phyloP scores from a whole-genome alignment of 257 asterid genomes.

The Striga asiatica region DNA sequence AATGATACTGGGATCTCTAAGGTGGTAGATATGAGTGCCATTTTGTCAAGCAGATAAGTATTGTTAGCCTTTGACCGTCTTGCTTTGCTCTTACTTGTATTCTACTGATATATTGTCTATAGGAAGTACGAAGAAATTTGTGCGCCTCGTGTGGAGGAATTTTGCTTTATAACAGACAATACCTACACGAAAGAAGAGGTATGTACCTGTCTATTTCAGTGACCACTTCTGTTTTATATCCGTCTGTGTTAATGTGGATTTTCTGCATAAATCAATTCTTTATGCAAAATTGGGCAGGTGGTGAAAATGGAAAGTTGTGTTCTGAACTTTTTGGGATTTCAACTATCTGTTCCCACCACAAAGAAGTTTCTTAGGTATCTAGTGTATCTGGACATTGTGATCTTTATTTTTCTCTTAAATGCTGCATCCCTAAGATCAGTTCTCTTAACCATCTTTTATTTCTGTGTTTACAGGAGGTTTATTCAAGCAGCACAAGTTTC shows the following conservation, averaged over 20 bases:
- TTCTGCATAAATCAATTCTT: no score
- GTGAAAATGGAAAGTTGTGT: slow-evolving; percentile 69
- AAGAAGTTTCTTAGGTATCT: slow-evolving; percentile 91
- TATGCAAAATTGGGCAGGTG: no score
- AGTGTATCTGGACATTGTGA: neutral
- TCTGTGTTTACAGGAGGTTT: slow-evolving; percentile 60
- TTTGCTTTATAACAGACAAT: slow-evolving; percentile 88
- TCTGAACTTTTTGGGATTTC: slow-evolving; percentile 62
- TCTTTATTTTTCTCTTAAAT: neutral
- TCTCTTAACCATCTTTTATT: slow-evolving; percentile 12
- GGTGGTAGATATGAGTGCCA: no score
- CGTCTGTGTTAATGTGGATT: no score
- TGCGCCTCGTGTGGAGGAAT: slow-evolving; percentile 90
- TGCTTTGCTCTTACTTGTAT: slow-evolving; percentile 14
- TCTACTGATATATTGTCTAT: slow-evolving; percentile 18
- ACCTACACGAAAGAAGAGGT: slow-evolving; percentile 92
- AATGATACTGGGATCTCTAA: neutral
- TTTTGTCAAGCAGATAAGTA: neutral
- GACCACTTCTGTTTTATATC: slow-evolving; percentile 8
- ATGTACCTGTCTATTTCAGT: neutral
- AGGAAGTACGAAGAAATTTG: slow-evolving; percentile 97
- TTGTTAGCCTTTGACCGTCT: slow-evolving; percentile 8
- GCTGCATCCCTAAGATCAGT: neutral
- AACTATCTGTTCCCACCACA: slow-evolving; percentile 69
- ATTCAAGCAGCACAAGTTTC: slow-evolving; percentile 94